Percentiles rank a stretch among this genome's conserved stretches.
Evolutionary conservation across 768 basidiomycete species (phyloP).

Genomic region (Suillus tomentosus): DNA sequence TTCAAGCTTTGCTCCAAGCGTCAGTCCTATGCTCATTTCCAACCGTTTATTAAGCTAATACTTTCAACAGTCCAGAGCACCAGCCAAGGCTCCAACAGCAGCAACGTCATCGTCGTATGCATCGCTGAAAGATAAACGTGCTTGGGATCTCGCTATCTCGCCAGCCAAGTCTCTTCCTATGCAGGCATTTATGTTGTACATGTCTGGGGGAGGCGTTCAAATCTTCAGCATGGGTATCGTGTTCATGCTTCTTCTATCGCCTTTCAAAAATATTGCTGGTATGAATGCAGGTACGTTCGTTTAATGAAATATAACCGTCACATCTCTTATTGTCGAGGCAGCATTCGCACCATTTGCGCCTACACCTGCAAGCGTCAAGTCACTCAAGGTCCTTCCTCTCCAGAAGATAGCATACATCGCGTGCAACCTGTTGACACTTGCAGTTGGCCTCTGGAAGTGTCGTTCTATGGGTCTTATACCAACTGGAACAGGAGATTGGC

Average conservation of each 20-base stretch:
- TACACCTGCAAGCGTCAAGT: slow-evolving; percentile 43
- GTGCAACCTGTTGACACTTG: slow-evolving; percentile 77
- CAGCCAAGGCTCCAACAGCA: slow-evolving; percentile 36
- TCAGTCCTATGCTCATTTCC: slow-evolving; percentile 12
- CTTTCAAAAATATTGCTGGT: slow-evolving; percentile 79
- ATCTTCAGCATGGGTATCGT: slow-evolving; percentile 97
- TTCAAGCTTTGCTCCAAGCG: slow-evolving; percentile 41
- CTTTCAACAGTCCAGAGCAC: slow-evolving; percentile 43
- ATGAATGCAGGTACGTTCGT: slow-evolving; percentile 71
- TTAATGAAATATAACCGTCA: not conserved
- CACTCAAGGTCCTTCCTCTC: slow-evolving; percentile 54
- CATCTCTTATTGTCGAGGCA: slow-evolving; percentile 25
- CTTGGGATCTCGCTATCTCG: slow-evolving; percentile 81
- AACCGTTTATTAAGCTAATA: not conserved
- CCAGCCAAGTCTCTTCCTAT: slow-evolving; percentile 93
- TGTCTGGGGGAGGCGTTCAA: slow-evolving; percentile 95
- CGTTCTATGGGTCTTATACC: slow-evolving; percentile 90
- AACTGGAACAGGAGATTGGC: slow-evolving; percentile 90
- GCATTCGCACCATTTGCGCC: slow-evolving; percentile 75
- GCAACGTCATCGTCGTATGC: slow-evolving; percentile 53
- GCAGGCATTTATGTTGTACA: slow-evolving; percentile 99
- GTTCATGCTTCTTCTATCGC: slow-evolving; percentile 85
- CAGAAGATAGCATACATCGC: slow-evolving; percentile 73
- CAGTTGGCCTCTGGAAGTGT: slow-evolving; percentile 91
- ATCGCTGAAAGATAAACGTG: slow-evolving; percentile 71